phyloP scores from a whole-genome alignment of 192 early-diverging fungal species.

The Linnemannia elongata region DNA sequence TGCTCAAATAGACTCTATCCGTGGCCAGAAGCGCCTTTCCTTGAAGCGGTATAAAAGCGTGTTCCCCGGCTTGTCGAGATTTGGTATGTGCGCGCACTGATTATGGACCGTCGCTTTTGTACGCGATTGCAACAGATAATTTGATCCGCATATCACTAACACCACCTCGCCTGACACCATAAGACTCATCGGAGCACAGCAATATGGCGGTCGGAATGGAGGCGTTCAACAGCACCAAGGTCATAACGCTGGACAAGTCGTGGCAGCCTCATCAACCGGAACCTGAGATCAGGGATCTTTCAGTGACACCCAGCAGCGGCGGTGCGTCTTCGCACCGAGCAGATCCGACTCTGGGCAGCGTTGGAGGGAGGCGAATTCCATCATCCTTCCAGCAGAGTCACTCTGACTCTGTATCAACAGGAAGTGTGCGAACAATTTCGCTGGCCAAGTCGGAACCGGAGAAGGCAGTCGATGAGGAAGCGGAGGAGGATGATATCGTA shows the following conservation, averaged over 20 bases:
- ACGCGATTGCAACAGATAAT: not conserved
- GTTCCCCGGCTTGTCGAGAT: conserved; percentile 24
- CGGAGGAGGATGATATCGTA: not conserved
- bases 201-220: conserved; percentile 26
- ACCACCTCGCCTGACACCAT: no score
- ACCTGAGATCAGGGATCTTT: conserved; percentile 23
- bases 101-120: not conserved
- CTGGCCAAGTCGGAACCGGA: not conserved
- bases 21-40: conserved; percentile 20
- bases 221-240: conserved; percentile 30
- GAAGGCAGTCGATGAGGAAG: not conserved
- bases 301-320: conserved; percentile 15
- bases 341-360: not conserved
- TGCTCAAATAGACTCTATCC: conserved; percentile 21
- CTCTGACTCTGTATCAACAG: not conserved
- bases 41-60: conserved; percentile 25
- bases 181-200: conserved; percentile 11
- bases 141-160: not conserved
- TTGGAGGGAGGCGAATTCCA: not conserved
- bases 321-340: not conserved
- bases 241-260: not conserved
- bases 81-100: conserved; percentile 11
- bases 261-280: conserved; percentile 35
- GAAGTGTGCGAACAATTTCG: not conserved
- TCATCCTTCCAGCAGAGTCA: not conserved